phyloP scores from a whole-genome alignment of 2,329 filamentous ascomycete species.

The Ciborinia camelliae region DNA sequence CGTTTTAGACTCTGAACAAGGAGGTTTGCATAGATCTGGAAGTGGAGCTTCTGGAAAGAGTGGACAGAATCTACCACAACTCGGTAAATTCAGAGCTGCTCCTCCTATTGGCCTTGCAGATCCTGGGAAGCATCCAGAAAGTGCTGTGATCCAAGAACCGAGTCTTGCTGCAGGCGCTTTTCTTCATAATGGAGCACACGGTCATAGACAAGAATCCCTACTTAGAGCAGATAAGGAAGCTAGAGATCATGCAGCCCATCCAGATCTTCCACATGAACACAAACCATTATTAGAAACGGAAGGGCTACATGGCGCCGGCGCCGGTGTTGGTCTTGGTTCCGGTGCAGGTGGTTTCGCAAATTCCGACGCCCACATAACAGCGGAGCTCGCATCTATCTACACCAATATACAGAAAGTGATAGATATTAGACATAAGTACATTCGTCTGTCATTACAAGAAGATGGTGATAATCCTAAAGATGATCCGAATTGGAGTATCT shows the following conservation, averaged over 20 bases:
- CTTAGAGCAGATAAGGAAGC: constrained; percentile 34
- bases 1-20: constrained; percentile 29
- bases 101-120: constrained; percentile 34
- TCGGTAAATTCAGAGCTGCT: constrained; percentile 30
- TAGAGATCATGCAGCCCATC: constrained; percentile 47
- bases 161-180: constrained; percentile 18
- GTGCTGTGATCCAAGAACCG: constrained; percentile 35
- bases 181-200: constrained; percentile 13
- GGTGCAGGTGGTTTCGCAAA: constrained; percentile 62
- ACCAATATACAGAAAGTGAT: constrained; percentile 87
- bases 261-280: constrained; percentile 51
- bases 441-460: constrained; percentile 77
- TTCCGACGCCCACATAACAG: constrained; percentile 74
- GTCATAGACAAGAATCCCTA: constrained; percentile 30
- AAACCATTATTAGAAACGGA: constrained; percentile 51
- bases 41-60: constrained; percentile 35
- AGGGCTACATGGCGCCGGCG: constrained; percentile 55
- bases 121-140: constrained; percentile 34
- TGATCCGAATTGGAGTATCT: constrained; percentile 77
- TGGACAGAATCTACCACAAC: constrained; percentile 9
- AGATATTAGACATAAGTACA: constrained; percentile 84
- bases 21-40: constrained; percentile 29
- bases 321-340: constrained; percentile 58
- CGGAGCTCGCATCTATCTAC: constrained; percentile 83
- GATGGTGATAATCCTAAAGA: constrained; percentile 86